Percentiles rank a stretch among this genome's conserved stretches.
phyloP scores from a whole-genome alignment of 1,139 yeast genomes.

The Eremothecium coryli region DNA sequence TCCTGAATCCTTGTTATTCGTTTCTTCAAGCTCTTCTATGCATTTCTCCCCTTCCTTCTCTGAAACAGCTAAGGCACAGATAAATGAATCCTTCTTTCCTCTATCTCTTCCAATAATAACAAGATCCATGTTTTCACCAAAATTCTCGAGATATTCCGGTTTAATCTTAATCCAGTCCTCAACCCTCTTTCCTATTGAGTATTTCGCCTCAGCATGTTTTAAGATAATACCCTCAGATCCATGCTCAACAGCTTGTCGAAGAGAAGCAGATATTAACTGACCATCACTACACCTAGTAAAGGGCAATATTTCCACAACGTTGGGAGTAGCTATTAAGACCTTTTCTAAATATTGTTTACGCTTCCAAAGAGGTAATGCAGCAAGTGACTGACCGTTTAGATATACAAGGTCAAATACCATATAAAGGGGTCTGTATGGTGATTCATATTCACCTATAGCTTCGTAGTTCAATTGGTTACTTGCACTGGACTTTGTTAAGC shows the following conservation, averaged over 20 bases:
- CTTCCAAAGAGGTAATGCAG: slow-evolving; percentile 43
- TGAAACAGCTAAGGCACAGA: slow-evolving; percentile 55
- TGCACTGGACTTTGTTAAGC: slow-evolving; percentile 67
- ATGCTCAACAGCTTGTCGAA: slow-evolving; percentile 49
- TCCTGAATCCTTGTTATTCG: slow-evolving; percentile 7
- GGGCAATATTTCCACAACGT: slow-evolving; percentile 49
- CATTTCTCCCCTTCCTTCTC: slow-evolving; percentile 30
- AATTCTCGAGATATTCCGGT: slow-evolving; percentile 80
- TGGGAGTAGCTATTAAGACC: slow-evolving; percentile 39
- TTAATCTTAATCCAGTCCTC: slow-evolving; percentile 77
- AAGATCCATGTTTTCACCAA: slow-evolving; percentile 79
- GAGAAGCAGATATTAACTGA: slow-evolving; percentile 45
- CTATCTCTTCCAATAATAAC: slow-evolving; percentile 69
- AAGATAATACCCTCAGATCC: slow-evolving; percentile 79
- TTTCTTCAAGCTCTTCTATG: slow-evolving; percentile 7
- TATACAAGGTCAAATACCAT: slow-evolving; percentile 65
- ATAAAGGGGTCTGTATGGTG: slow-evolving; percentile 46
- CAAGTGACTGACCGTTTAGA: slow-evolving; percentile 55
- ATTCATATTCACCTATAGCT: slow-evolving; percentile 26
- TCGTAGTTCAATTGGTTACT: slow-evolving; percentile 35
- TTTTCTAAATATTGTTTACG: slow-evolving; percentile 46
- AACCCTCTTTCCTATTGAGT: slow-evolving; percentile 51
- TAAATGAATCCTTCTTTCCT: slow-evolving; percentile 63
- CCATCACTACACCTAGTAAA: slow-evolving; percentile 38
- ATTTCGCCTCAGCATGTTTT: slow-evolving; percentile 53